Evolutionary conservation across 257 asterid species (phyloP), one percentile per base, ranked within the genome.

Genomic region (Scutellaria galericulata): DNA sequence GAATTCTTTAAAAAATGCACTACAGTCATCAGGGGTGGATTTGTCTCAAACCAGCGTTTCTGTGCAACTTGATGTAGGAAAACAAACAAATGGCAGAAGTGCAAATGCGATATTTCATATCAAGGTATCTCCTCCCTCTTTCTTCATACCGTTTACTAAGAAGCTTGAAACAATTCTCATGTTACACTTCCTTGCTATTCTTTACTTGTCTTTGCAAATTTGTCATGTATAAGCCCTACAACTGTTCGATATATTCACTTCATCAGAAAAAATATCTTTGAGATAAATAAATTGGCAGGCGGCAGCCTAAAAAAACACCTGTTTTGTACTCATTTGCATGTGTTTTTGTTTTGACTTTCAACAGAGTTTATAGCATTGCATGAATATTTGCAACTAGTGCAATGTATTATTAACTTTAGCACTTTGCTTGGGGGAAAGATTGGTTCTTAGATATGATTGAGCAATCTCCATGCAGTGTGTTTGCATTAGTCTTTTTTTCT

Each of bases 11-110:
- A 73, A 74, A 64, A 74, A 76, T 74, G 80, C 87, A n/a, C 79
- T 89, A 56, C 90, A 64, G 56, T 85, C 91, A 9, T 80, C 87
- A 35, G 96, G 96, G 31, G 91, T 87, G 66, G 90, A 87, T 84
- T 67, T 87, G 74, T 81, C 90, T 20, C 86, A 82, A 53, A 81
- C 90, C 74, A 83, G 64, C 74, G 83, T 89, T 31, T 84, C 86
- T 0, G 90, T 89, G 64, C 90, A 89, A 64, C 88, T 89, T 73
- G 94, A 87, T 75, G 78, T 89, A 37, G 75, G 84, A 68, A 84
- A 81, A 75, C 80, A 46, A 67, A 39, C 78, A 15, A 79, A 70
- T 56, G 61, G 61, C 39, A 80, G 81, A 73, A 78, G 52, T 37
- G 59, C 79, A 14, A 45, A 72, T 54, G 40, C 74, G 12, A 35